Conservation (phyloP, 371 early-diverging fungal genomes). For the Phascolomyces articulosus region DNA sequence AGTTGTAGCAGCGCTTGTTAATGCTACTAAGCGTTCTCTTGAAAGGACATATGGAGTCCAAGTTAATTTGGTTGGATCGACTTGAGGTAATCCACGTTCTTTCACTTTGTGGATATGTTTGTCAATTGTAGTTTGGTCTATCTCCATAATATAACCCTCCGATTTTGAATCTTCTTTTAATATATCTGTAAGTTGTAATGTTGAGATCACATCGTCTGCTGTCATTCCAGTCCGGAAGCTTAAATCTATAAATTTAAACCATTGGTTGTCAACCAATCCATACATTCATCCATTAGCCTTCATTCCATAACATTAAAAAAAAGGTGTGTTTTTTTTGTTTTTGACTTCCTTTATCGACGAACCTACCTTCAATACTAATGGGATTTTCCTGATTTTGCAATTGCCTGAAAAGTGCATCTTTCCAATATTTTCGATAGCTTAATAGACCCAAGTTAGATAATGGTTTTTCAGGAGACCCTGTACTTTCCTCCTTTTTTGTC, state of each 20-base stretch:
- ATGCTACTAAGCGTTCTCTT: conserved; percentile 36
- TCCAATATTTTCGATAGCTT: conserved; percentile 92
- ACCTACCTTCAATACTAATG: conserved; percentile 55
- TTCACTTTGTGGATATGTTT: conserved; percentile 42
- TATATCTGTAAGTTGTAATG: conserved; percentile 64
- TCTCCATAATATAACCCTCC: conserved; percentile 21
- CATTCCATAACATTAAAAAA: too few species aligned
- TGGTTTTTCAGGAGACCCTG: conserved; percentile 98
- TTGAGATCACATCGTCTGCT: conserved; percentile 70
- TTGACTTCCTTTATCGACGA: too few species aligned
- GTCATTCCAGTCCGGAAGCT: conserved; percentile 70
- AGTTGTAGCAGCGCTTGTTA: conserved; percentile 4
- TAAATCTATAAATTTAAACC: conserved; percentile 35
- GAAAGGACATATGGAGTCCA: conserved; percentile 71
- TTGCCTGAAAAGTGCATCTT: conserved; percentile 52
- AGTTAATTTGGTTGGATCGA: conserved; percentile 57
- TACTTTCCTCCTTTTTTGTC: conserved; percentile 83
- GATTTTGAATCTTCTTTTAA: conserved; percentile 15
- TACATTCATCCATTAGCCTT: too few species aligned
- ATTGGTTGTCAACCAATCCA: too few species aligned
- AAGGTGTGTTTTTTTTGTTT: too few species aligned
- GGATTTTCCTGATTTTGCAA: conserved; percentile 59
- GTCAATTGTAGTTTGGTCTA: conserved; percentile 42
- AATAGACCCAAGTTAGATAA: conserved; percentile 96
- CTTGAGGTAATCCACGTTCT: conserved; percentile 46